Evolutionary conservation across 148 eudicot species (phyloP).

Genomic region (Drosera capensis): DNA sequence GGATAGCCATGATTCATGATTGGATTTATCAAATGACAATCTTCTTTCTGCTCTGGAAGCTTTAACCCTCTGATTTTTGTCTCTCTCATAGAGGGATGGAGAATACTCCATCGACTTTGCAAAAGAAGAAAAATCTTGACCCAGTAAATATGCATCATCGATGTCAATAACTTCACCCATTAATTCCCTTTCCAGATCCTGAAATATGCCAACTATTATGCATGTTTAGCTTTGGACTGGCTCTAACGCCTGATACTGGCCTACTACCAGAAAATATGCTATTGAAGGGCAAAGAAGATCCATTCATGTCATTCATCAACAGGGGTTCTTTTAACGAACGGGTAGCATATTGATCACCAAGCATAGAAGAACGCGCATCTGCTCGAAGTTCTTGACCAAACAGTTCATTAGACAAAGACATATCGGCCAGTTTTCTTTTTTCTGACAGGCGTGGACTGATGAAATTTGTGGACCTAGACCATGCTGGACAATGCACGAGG

Average conservation of each 20-base stretch:
- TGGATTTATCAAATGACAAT: slow-evolving; percentile 23
- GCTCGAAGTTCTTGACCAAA: slow-evolving; percentile 15
- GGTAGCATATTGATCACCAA: slow-evolving; percentile 11
- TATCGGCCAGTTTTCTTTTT: slow-evolving; percentile 12
- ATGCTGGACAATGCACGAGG: slow-evolving; percentile 13
- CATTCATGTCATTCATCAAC: slow-evolving; percentile 16
- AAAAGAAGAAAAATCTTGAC: slow-evolving; percentile 18
- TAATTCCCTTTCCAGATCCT: slow-evolving; percentile 24
- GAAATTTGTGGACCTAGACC: slow-evolving; percentile 16
- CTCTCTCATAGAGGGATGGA: slow-evolving; percentile 13
- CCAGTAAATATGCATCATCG: slow-evolving; percentile 17
- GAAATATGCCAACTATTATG: slow-evolving; percentile 13
- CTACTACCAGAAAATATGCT: slow-evolving; percentile 17
- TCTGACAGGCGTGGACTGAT: slow-evolving; percentile 12
- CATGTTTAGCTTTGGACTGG: slow-evolving; percentile 12
- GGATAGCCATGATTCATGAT: slow-evolving; percentile 28
- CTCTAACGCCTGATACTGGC: slow-evolving; percentile 10
- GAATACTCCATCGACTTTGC: slow-evolving; percentile 21
- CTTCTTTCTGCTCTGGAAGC: slow-evolving; percentile 26
- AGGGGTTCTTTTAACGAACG: slow-evolving; percentile 13
- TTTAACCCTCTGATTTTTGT: slow-evolving; percentile 17
- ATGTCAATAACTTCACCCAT: slow-evolving; percentile 61
- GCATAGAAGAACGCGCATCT: slow-evolving; percentile 11
- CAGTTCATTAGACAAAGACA: slow-evolving; percentile 15
- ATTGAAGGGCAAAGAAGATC: slow-evolving; percentile 14